These are phyloP conservation scores for Ustilago curta DNA, from an alignment of 1,284 basidiomycete species.

Conservation along the genomic window DNA sequence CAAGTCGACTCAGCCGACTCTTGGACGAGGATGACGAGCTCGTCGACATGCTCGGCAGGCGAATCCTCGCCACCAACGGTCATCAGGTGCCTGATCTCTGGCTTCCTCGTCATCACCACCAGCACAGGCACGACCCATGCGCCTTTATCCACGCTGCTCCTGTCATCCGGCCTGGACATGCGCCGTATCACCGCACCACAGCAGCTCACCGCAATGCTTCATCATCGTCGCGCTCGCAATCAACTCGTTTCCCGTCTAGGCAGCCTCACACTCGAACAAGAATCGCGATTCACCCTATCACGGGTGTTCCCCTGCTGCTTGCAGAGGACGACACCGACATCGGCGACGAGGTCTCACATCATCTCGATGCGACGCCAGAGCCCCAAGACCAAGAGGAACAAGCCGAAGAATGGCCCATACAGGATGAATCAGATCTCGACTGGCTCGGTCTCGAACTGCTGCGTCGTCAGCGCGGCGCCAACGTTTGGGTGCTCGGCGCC, in stretches of 20 bases:
- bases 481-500: constrained; percentile 51
- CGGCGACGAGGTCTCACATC: background rate
- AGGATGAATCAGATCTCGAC: constrained; percentile 56
- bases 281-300: constrained; percentile 37
- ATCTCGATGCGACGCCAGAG: background rate
- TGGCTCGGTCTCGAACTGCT: constrained; percentile 57
- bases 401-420: constrained; percentile 21
- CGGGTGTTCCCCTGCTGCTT: constrained; percentile 33
- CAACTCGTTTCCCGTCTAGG: background rate
- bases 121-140: background rate
- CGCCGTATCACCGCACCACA: constrained; percentile 7
- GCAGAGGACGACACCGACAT: constrained; percentile 5
- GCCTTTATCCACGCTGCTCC: constrained; percentile 41
- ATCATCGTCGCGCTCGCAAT: background rate
- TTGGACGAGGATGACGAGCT: constrained; percentile 55
- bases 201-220: constrained; percentile 2
- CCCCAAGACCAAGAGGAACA: constrained; percentile 16
- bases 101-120: constrained; percentile 16
- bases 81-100: constrained; percentile 41
- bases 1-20: constrained; percentile 27
- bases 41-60: constrained; percentile 48
- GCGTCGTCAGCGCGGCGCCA: constrained; percentile 32
- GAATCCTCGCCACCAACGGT: constrained; percentile 48
- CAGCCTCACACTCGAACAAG: background rate
- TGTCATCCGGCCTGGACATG: constrained; percentile 14